phyloP scores from a whole-genome alignment of 306 rosid species.

The Dryas octopetala region DNA sequence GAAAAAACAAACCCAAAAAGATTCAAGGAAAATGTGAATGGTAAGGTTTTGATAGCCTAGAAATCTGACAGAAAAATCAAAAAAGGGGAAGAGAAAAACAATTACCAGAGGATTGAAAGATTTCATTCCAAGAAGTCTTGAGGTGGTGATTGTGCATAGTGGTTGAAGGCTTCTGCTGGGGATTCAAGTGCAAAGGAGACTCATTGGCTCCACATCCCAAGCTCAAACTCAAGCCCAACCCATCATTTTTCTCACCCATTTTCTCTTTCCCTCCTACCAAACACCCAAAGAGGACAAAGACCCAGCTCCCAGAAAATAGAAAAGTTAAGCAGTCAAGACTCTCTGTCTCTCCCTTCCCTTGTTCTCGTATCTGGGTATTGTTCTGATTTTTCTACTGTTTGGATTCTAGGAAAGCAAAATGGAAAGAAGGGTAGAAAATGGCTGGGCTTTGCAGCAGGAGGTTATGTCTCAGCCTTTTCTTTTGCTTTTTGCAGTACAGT shows the following conservation, averaged over 20 bases:
- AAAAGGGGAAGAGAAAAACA: background rate
- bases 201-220: conserved; percentile 43
- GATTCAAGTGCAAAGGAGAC: conserved; percentile 30
- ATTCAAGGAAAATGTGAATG: background rate
- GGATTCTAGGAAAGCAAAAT: conserved; percentile 27
- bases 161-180: conserved; percentile 48
- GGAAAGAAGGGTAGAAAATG: conserved; percentile 38
- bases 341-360: background rate
- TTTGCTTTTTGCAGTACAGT: conserved; percentile 51
- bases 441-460: conserved; percentile 21
- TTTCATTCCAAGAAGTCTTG: conserved; percentile 40
- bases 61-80: too few relatives aligned
- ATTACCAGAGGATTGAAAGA: conserved; percentile 59
- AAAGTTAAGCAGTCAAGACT: background rate
- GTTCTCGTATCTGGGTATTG: background rate
- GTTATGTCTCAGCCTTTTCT: conserved; percentile 24
- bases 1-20: background rate
- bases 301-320: background rate
- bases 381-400: conserved; percentile 19
- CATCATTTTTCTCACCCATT: conserved; percentile 64
- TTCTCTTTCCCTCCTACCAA: background rate
- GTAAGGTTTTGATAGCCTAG: too few relatives aligned
- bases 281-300: background rate
- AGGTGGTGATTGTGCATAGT: conserved; percentile 34
- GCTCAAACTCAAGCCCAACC: conserved; percentile 52